These are phyloP conservation scores for Kingdonia uniflora DNA, from an alignment of 164 flowering plant genomes.

Conservation along the genomic window DNA sequence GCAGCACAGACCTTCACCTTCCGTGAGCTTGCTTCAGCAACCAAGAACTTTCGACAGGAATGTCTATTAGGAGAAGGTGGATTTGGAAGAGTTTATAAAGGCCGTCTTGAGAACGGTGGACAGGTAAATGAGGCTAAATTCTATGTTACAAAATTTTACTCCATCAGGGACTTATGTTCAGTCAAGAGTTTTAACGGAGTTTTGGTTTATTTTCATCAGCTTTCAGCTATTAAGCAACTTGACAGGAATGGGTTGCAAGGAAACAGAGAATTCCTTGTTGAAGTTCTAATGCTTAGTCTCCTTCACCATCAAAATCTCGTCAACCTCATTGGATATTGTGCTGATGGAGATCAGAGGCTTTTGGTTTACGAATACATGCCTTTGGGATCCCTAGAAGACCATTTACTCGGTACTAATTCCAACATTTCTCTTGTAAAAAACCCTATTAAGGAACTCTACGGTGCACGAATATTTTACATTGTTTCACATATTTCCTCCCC, in stretches of 20 bases:
- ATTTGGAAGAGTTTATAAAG: constrained; percentile 30
- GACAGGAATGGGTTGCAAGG: constrained; percentile 30
- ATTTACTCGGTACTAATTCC: constrained; percentile 23
- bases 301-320: constrained; percentile 29
- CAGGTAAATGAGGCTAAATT: constrained; percentile 13
- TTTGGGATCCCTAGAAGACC: constrained; percentile 28
- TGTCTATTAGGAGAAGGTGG: constrained; percentile 29
- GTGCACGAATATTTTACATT: no score
- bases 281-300: constrained; percentile 25
- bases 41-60: constrained; percentile 22
- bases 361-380: constrained; percentile 29
- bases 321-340: constrained; percentile 31
- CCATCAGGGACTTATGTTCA: neutral
- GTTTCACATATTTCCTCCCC: neutral
- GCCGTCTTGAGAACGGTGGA: constrained; percentile 17
- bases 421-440: constrained; percentile 1
- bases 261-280: constrained; percentile 30
- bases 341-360: constrained; percentile 34
- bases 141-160: neutral
- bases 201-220: constrained; percentile 12
- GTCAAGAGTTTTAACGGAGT: neutral
- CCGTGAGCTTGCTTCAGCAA: constrained; percentile 28
- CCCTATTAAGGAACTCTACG: no score
- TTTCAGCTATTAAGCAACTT: constrained; percentile 28
- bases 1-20: constrained; percentile 23